Base-by-base conservation (phyloP, 352 stramenopile genomes). In the Pythium monospermum region DNA sequence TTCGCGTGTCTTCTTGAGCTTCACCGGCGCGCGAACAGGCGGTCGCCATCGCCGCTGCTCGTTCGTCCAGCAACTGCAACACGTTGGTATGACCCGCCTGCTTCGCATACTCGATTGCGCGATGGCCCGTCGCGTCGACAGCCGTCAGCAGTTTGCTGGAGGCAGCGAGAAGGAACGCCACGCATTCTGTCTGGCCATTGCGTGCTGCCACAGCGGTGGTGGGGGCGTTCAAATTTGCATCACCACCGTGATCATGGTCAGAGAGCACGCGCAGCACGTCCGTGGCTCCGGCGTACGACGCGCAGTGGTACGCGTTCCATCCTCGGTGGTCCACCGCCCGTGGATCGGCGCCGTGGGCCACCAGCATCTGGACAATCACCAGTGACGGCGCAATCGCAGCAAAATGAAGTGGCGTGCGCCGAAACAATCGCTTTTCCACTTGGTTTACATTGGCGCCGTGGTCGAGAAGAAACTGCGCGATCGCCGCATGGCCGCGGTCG, bases 391-490 rank as follows among this genome's bases (percentile, higher is more conserved):
- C 64, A 21, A 87, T 57, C 41, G 74, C 70, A 1, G 76, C 75
- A 39, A 91, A 86, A 28, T 88, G 73, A 38, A 91, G 63, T 42
- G 80, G 71, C 11, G 63, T 76, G 25, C 80, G 76, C 40, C 74
- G 78, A 57, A 91, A 91, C 41, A 86, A 65, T 3, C 76, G 75
- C 48, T 68, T 69, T 58, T 91, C 80, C 28, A 87, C 55, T 12
- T 52, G 69, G 36, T 87, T 68, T 3, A 65, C 68, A 42, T 88
- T 66, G 4, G 67, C 69, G 7, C 71, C 68, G 32, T 56, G 19
- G 18, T 52, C 53, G 3, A 91, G 49, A 26, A 91, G 58, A 21
- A 74, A 53, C 18, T 43, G 26, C 6, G 59, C 62, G 6, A 59
- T 50, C 2, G 30, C 59, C 1, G 43, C 44, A n/a, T 87, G 52